Evolutionary conservation across 1,284 basidiomycete species (phyloP), one percentile per base, ranked within the genome.

Genomic region (Xerocomus nothofagi): DNA sequence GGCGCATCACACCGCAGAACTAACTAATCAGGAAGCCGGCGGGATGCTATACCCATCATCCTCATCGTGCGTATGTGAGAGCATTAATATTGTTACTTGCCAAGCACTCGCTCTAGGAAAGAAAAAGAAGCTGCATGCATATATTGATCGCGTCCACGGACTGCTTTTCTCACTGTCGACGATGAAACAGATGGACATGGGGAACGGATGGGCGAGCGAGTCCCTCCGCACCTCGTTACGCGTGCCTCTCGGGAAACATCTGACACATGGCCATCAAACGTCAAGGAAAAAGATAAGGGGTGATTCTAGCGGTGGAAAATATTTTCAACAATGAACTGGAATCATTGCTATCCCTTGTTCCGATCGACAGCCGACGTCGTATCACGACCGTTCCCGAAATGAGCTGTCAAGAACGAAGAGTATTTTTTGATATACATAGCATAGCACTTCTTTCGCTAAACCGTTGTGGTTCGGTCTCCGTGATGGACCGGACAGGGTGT

Each of bases 201-300:
- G 40, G 53, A 49, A 34, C 31, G 34, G 54, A 43, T n/a, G 27
- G 38, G 44, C 26, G 7, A 49, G 43, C 55, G 56, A 55, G 29
- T 56, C 49, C 48, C 46, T 55, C 50, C 56, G 55, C 44, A 44
- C 40, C 44, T 65, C 51, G 59, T 41, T 59, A 65, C 51, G 47
- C 53, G 55, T 31, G 45, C 43, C 46, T 36, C 44, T 46, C 55
- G 47, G 60, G 56, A 59, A 47, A 43, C 33, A 30, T 29, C 47
- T 53, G 53, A 54, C 58, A 57, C 61, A 59, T 61, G 59, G 59
- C 59, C 56, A 64, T 66, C 59, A 65, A 60, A 62, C 44, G 63
- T 62, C 61, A 66, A 49, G 47, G 31, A 47, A 47, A 50, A 33
- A 59, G 38, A 24, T 36, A 49, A 37, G 27, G 34, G 29, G 37